Conservation (phyloP, 1,284 basidiomycete genomes). For the Ceratobasidium papillatum region DNA sequence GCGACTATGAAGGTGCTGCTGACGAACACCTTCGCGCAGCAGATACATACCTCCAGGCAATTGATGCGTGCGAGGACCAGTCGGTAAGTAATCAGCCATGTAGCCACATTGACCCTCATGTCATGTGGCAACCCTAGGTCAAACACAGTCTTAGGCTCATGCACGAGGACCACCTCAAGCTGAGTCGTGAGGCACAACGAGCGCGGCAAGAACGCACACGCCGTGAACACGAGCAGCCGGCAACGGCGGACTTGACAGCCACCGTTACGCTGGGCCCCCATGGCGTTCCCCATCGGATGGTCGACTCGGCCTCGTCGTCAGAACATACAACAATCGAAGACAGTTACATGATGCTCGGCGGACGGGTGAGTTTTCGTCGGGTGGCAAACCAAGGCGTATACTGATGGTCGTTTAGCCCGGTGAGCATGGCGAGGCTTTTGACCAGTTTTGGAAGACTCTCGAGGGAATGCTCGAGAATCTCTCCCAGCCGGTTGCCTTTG, state of each 20-base stretch:
- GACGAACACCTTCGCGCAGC: conserved; percentile 73
- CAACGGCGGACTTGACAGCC: conserved; percentile 39
- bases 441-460: conserved; percentile 84
- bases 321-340: conserved; percentile 69
- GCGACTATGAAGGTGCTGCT: conserved; percentile 71
- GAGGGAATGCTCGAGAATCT: conserved; percentile 83
- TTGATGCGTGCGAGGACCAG: conserved; percentile 73
- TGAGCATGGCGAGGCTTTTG: conserved; percentile 78
- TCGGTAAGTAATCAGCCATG: conserved; percentile 58
- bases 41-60: conserved; percentile 71
- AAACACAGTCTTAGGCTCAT: conserved; percentile 77
- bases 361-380: conserved; percentile 62
- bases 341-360: conserved; percentile 79
- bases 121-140: conserved; percentile 58
- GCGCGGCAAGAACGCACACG: conserved; percentile 55
- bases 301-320: conserved; percentile 59
- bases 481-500: conserved; percentile 84
- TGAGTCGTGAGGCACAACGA: conserved; percentile 71
- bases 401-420: conserved; percentile 59
- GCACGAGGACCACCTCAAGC: conserved; percentile 73
- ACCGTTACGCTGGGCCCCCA: conserved; percentile 45
- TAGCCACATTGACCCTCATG: conserved; percentile 40
- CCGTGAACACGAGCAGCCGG: conserved; percentile 64
- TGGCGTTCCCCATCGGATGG: conserved; percentile 46
- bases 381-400: conserved; percentile 13